A percentile compares a stretch with the other conserved stretches of the same genome.
phyloP scores from a whole-genome alignment of 2,329 filamentous ascomycete genomes.

The Dothideomycetidae sp. region DNA sequence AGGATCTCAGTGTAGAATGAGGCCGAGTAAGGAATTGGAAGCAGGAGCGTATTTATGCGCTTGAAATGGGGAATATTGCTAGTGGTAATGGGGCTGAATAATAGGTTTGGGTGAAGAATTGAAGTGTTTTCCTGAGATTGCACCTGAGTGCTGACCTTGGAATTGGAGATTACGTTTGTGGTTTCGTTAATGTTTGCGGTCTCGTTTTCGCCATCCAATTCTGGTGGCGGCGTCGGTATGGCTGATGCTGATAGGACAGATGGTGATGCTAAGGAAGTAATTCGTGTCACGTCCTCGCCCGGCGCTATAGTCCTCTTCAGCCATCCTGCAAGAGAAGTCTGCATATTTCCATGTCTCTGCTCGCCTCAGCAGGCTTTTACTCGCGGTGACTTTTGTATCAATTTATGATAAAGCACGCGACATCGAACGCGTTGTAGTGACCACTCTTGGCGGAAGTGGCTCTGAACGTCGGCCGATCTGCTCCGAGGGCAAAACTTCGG shows the following conservation, averaged over 20 bases:
- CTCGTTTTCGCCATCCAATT: neutral
- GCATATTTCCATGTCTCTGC: slow-evolving; percentile 22
- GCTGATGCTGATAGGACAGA: neutral
- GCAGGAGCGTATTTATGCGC: slow-evolving; percentile 42
- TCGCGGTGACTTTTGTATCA: no score
- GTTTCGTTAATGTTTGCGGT: neutral
- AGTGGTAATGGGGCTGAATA: slow-evolving; percentile 38
- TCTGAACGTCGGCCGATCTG: no score
- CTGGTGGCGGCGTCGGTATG: slow-evolving; percentile 9
- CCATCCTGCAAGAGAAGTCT: slow-evolving; percentile 34
- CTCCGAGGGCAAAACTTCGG: slow-evolving; percentile 21
- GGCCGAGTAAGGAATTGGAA: slow-evolving; percentile 47
- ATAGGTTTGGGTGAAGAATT: slow-evolving; percentile 35
- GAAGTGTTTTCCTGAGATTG: neutral
- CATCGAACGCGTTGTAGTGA: no score
- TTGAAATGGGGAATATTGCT: slow-evolving; percentile 42
- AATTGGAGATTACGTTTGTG: slow-evolving; percentile 2
- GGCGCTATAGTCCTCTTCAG: slow-evolving; percentile 30
- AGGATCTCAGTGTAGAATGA: slow-evolving; percentile 48
- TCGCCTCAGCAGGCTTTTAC: no score
- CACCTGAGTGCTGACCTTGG: no score
- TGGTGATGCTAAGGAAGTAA: neutral
- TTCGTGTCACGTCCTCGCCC: slow-evolving; percentile 14
- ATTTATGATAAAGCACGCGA: no score
- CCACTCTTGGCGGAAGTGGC: slow-evolving; percentile 2